Base-by-base conservation (phyloP, 257 asterid genomes). In the Rubia yunnanensis region DNA sequence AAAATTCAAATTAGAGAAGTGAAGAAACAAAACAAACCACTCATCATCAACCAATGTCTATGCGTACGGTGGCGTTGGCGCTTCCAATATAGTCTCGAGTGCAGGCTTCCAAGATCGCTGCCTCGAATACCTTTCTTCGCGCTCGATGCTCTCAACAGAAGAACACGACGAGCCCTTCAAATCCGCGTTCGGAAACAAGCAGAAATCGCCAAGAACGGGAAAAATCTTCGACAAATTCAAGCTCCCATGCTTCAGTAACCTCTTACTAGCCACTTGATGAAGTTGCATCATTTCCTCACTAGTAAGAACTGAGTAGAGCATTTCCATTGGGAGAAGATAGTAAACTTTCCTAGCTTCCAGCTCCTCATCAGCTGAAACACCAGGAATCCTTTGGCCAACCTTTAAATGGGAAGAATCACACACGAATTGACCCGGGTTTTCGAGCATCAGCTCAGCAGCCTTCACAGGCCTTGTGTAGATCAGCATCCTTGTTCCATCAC, bases 101-200 rank as follows among this genome's bases (percentile, higher is more conserved):
- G 90, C 88, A 49, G 95, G 95, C 70, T 73, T 77, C 95, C 95
- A 88, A 9, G 92, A 83, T 77, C 91, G 71, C 38, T 78, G 94
- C 38, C 87, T 80, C 0, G 88, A 79, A 53, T 36, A 83, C 65
- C 76, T 76, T 32, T 69, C 79, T n/a, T 31, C 57, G 8, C 30
- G 64, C 65, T 71, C 73, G 2, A 64, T 59, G 50, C 59, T 44
- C 38, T 52, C 62, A 20, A 46, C 26, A 10, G 46, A 71, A 61
- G 48, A 35, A 0, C 68, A 79, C 62, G 59, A 70, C 30, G 62
- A 73, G 53, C 20, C 66, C 23, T 35, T 68, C 28, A 59, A 48
- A 6, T 70, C 59, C n/a, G 83, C 66, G 66, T 34, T 70, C 5
- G 84, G 85, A 26, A 85, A 80, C 39, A 88, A 69, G 30, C 88